Evolutionary conservation across 495 filamentous ascomycete genomes (phyloP).

Genomic region (Durotheca rogersii): DNA sequence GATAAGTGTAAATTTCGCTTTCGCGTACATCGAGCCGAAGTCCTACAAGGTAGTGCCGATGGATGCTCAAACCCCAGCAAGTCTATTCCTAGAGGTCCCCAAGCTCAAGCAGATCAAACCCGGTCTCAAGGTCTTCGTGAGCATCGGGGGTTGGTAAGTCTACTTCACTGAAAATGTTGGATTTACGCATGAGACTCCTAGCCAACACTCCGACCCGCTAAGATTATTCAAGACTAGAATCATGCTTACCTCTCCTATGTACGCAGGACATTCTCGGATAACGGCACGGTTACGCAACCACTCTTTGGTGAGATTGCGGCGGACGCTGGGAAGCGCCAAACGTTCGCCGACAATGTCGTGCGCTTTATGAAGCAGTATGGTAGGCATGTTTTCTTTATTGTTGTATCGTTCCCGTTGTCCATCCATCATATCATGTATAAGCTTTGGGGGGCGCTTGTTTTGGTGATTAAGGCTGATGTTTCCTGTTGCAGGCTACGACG

Average conservation of each 20-base stretch:
- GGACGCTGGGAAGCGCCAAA: background rate
- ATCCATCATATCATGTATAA: background rate
- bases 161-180: background rate
- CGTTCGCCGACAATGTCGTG: background rate
- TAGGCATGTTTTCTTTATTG: background rate
- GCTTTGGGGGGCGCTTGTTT: background rate
- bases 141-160: background rate
- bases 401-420: background rate
- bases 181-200: background rate
- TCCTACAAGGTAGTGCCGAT: background rate
- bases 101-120: background rate
- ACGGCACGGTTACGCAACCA: background rate
- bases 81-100: background rate
- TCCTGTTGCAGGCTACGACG: constrained; percentile 17
- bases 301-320: background rate
- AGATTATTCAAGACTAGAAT: background rate
- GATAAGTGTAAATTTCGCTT: background rate
- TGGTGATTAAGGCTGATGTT: background rate
- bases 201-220: background rate
- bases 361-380: background rate
- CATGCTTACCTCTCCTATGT: background rate
- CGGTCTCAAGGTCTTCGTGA: background rate
- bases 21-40: background rate
- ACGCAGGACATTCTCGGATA: background rate
- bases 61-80: background rate